These are phyloP conservation scores for Pterocarpus santalinus DNA, from an alignment of 306 rosid species.

Conservation along the genomic window DNA sequence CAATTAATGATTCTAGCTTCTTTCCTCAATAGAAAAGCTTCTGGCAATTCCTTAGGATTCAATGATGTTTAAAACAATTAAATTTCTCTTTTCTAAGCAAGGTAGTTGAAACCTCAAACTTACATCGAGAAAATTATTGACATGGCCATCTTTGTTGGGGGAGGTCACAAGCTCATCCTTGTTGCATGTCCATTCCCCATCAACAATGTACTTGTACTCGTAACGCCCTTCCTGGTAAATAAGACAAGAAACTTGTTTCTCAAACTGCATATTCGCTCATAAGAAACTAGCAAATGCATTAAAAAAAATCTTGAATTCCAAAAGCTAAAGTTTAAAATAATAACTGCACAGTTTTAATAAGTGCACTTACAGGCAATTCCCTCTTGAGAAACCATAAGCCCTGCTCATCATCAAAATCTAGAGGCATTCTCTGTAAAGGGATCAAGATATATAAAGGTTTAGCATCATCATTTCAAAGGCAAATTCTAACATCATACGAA, in stretches of 20 bases:
- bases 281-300: slow-evolving; percentile 27
- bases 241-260: slow-evolving; percentile 31
- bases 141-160: slow-evolving; percentile 87
- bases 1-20: neutral
- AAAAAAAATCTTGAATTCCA: neutral
- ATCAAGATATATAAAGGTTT: slow-evolving; percentile 38
- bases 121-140: slow-evolving; percentile 84
- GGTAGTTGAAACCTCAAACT: slow-evolving; percentile 30
- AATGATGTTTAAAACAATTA: neutral
- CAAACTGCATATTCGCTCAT: neutral
- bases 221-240: slow-evolving; percentile 85
- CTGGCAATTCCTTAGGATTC: slow-evolving; percentile 15
- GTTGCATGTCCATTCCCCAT: slow-evolving; percentile 82
- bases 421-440: slow-evolving; percentile 77
- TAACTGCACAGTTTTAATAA: neutral
- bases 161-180: slow-evolving; percentile 58
- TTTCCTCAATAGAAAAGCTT: neutral
- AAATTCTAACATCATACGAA: neutral
- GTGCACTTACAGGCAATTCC: slow-evolving; percentile 81
- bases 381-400: slow-evolving; percentile 77
- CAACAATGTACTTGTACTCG: slow-evolving; percentile 91
- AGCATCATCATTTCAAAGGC: slow-evolving; percentile 2
- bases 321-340: neutral
- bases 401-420: slow-evolving; percentile 61
- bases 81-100: neutral